These are phyloP conservation scores for Chaetoceros tenuissimus DNA, from an alignment of 108 stramenopile species.

Conservation along the genomic window DNA sequence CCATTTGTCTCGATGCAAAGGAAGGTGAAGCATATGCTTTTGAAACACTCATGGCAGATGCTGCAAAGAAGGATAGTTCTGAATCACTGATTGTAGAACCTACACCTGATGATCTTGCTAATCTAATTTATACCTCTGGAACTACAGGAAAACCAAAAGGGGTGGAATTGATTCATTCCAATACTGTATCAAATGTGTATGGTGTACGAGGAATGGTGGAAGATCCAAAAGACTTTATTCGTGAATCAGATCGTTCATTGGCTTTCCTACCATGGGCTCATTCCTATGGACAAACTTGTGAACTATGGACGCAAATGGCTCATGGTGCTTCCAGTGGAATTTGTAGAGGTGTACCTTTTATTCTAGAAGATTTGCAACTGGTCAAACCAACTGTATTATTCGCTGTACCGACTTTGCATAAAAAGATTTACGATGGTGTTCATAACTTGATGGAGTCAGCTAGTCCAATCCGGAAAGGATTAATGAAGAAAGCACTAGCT, in stretches of 20 bases:
- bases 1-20: slow-evolving; percentile 67
- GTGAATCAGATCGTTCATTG: slow-evolving; percentile 60
- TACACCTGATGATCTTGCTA: slow-evolving; percentile 78
- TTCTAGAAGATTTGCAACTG: slow-evolving; percentile 66
- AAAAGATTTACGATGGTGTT: slow-evolving; percentile 89
- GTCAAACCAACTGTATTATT: slow-evolving; percentile 81
- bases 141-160: slow-evolving; percentile 95
- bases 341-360: slow-evolving; percentile 63
- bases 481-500: slow-evolving; percentile 68
- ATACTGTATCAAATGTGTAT: slow-evolving; percentile 77
- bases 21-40: slow-evolving; percentile 67
- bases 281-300: slow-evolving; percentile 89
- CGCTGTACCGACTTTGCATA: slow-evolving; percentile 92
- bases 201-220: slow-evolving; percentile 58
- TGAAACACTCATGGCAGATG: slow-evolving; percentile 42
- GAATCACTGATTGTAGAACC: slow-evolving; percentile 35
- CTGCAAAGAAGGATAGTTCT: slow-evolving; percentile 15
- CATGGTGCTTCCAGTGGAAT: slow-evolving; percentile 85
- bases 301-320: slow-evolving; percentile 77
- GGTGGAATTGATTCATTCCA: slow-evolving; percentile 86
- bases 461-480: slow-evolving; percentile 38
- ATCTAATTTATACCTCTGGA: slow-evolving; percentile 93
- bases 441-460: slow-evolving; percentile 69
- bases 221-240: slow-evolving; percentile 60
- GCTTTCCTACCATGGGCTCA: slow-evolving; percentile 96